Conservation (phyloP, 2,329 filamentous ascomycete species). For the Epichloe baconii region DNA sequence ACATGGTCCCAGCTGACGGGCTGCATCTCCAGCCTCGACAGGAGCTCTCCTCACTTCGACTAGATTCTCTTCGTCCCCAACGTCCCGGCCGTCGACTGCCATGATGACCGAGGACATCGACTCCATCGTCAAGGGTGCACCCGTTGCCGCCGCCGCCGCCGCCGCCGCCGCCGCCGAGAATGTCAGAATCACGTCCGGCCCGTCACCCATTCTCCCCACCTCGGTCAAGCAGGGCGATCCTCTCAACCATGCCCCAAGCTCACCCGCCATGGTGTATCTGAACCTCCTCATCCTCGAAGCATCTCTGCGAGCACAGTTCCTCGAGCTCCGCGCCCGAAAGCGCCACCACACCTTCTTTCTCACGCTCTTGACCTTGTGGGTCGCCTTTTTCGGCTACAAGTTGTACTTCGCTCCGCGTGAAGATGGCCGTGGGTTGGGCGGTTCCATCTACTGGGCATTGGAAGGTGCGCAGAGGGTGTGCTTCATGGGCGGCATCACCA, state of each 20-base stretch:
- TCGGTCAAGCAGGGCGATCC: conserved; percentile 49
- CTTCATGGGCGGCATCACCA: conserved; percentile 82
- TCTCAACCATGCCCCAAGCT: conserved; percentile 70
- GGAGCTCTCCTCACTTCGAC: neutral
- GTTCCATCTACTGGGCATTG: conserved; percentile 91
- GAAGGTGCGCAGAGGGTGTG: conserved; percentile 84
- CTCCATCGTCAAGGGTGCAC: conserved; percentile 84
- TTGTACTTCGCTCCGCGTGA: conserved; percentile 93
- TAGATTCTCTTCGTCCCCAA: neutral
- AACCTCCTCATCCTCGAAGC: conserved; percentile 96
- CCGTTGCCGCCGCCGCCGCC: conserved; percentile 36
- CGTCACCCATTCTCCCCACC: conserved; percentile 30
- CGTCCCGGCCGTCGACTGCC: neutral
- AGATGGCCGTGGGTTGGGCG: conserved; percentile 81
- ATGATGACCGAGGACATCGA: conserved; percentile 59
- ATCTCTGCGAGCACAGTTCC: conserved; percentile 82
- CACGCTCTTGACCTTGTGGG: conserved; percentile 66
- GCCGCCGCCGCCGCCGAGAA: conserved; percentile 27
- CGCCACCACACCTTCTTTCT: conserved; percentile 92
- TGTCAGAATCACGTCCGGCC: conserved; percentile 25
- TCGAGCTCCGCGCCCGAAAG: conserved; percentile 74
- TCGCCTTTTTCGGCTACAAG: conserved; percentile 72
- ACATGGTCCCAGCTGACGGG: neutral
- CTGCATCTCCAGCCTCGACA: conserved; percentile 1
- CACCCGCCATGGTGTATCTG: conserved; percentile 91